Conservation (phyloP, 169 alveolate species). For the Prorocentrum cordatum region DNA sequence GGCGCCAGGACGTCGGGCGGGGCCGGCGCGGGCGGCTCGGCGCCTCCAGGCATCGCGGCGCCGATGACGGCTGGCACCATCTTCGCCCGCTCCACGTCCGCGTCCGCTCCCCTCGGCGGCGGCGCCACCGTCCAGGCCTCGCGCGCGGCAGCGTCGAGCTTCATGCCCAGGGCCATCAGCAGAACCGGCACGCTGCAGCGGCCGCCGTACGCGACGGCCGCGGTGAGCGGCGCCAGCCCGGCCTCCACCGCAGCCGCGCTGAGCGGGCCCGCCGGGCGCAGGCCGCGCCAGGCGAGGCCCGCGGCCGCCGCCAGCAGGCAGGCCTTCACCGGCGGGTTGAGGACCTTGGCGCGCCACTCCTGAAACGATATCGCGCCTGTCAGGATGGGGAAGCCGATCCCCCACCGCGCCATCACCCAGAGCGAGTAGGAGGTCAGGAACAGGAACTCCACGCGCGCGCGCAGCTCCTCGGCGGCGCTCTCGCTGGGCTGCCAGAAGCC, state of each 20-base stretch:
- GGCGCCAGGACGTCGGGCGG: too few relatives aligned
- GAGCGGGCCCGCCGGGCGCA: too few relatives aligned
- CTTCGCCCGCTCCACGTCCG: too few relatives aligned
- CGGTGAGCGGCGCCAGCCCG: not conserved
- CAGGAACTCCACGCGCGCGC: conserved; percentile 13
- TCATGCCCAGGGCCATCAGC: conserved; percentile 28
- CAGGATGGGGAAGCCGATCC: conserved; percentile 37
- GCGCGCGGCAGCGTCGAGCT: too few relatives aligned
- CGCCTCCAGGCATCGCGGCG: too few relatives aligned
- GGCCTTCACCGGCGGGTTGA: conserved; percentile 51
- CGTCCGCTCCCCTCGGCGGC: too few relatives aligned
- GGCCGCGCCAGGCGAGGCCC: too few relatives aligned
- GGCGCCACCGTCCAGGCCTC: too few relatives aligned
- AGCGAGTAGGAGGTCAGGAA: conserved; percentile 27
- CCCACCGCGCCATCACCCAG: conserved; percentile 67
- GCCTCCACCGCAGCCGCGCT: too few relatives aligned
- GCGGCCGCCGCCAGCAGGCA: not conserved
- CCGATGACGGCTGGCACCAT: too few relatives aligned
- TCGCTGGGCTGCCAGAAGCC: too few relatives aligned
- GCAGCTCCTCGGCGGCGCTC: not conserved
- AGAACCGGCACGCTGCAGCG: conserved; percentile 48
- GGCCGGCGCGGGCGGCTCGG: too few relatives aligned
- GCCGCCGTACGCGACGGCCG: conserved; percentile 38
- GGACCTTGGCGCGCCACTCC: conserved; percentile 33
- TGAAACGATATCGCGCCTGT: conserved; percentile 20